These are phyloP conservation scores for Xylariales sp. DNA, from an alignment of 2,329 filamentous ascomycete genomes.

Conservation along the genomic window DNA sequence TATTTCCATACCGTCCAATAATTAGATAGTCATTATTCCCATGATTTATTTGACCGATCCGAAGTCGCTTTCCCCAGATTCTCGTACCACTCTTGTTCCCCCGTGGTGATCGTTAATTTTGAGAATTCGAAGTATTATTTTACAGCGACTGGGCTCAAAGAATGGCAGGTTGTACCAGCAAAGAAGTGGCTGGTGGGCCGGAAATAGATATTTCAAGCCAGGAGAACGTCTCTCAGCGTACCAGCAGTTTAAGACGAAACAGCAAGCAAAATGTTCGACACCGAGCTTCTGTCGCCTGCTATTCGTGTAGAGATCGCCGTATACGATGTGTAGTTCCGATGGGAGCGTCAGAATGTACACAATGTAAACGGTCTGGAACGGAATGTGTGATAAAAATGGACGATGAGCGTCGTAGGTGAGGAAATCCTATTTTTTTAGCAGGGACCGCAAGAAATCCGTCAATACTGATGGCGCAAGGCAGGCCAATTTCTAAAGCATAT, in stretches of 20 bases:
- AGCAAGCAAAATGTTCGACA: slow-evolving; percentile 38
- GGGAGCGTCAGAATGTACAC: slow-evolving; percentile 34
- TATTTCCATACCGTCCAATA: slow-evolving; percentile 29
- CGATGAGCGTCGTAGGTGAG: slow-evolving; percentile 41
- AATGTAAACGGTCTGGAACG: slow-evolving; percentile 38
- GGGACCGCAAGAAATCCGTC: not conserved
- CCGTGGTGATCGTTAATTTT: slow-evolving; percentile 8
- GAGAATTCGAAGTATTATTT: slow-evolving; percentile 26
- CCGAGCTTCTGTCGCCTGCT: slow-evolving; percentile 39
- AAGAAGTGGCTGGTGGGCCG: slow-evolving; percentile 21
- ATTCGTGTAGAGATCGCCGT: slow-evolving; percentile 40
- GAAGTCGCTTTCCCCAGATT: slow-evolving; percentile 19
- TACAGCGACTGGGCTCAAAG: slow-evolving; percentile 2
- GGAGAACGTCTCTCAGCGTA: slow-evolving; percentile 37
- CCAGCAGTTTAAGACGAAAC: slow-evolving; percentile 26
- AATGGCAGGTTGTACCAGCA: slow-evolving; percentile 30
- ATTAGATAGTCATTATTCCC: slow-evolving; percentile 24
- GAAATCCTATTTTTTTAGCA: not conserved
- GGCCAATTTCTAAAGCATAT: slow-evolving; percentile 40
- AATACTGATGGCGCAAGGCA: slow-evolving; percentile 20
- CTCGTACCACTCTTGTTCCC: slow-evolving; percentile 29
- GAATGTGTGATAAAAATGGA: slow-evolving; percentile 42
- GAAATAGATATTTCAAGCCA: slow-evolving; percentile 39
- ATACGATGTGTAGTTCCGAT: slow-evolving; percentile 41
- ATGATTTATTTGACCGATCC: slow-evolving; percentile 22